Conservation (phyloP, 331 rosid species). For the Saraca asoca region DNA sequence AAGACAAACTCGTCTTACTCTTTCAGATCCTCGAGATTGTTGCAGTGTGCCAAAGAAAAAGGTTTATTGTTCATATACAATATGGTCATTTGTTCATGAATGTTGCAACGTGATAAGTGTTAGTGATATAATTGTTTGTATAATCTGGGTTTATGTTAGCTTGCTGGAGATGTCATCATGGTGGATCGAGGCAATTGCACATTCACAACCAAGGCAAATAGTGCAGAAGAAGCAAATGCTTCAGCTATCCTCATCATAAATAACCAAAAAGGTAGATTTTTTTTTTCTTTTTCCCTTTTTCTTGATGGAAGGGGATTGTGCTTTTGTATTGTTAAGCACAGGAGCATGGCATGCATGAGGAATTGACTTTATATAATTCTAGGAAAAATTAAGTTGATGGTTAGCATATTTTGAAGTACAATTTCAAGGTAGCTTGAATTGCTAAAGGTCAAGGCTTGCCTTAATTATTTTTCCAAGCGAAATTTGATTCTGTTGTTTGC, state of each 20-base stretch:
- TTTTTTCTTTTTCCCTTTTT: background rate
- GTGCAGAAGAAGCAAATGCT: conserved; percentile 89
- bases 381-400: background rate
- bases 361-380: background rate
- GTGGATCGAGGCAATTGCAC: conserved; percentile 94
- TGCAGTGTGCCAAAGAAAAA: conserved; percentile 67
- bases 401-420: background rate
- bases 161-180: conserved; percentile 86
- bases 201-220: conserved; percentile 81
- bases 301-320: background rate
- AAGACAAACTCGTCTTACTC: conserved; percentile 65
- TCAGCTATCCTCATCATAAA: conserved; percentile 90
- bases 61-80: conserved; percentile 49
- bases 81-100: conserved; percentile 16
- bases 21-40: conserved; percentile 86
- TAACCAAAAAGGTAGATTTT: conserved; percentile 69
- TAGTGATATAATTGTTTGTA: conserved; percentile 18
- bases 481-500: conserved; percentile 42
- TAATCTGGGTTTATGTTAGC: conserved; percentile 46
- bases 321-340: background rate
- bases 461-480: conserved; percentile 16
- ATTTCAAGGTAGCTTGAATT: background rate
- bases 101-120: conserved; percentile 32
- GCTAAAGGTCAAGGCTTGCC: background rate
- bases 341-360: background rate